phyloP scores from a whole-genome alignment of 305 asterid species.

The Andrographis paniculata region DNA sequence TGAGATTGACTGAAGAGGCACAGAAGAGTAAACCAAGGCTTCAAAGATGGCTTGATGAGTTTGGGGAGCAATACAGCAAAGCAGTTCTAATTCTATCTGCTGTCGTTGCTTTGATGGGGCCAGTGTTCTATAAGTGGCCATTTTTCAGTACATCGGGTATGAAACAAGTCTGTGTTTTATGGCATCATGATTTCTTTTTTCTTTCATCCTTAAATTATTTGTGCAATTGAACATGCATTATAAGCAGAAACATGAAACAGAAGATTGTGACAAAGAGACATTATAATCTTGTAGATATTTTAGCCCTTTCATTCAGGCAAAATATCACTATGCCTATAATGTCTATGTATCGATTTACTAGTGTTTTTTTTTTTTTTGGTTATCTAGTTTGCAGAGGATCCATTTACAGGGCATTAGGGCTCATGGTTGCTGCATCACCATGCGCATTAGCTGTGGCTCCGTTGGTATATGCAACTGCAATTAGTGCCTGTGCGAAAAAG shows the following conservation, averaged over 20 bases:
- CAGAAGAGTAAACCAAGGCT: conserved; percentile 95
- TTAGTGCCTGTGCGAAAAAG: conserved; percentile 98
- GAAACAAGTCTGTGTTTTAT: neutral
- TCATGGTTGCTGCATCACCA: conserved; percentile 99
- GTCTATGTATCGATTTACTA: too few relatives aligned
- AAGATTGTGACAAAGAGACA: neutral
- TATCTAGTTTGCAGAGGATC: conserved; percentile 94
- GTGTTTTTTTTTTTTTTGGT: conserved; percentile 21
- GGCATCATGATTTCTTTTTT: neutral
- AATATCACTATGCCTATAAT: neutral
- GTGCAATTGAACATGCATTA: too few relatives aligned
- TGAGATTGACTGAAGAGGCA: conserved; percentile 96
- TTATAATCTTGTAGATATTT: too few relatives aligned
- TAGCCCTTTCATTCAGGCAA: too few relatives aligned
- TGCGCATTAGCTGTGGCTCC: conserved; percentile 99
- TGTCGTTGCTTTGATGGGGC: conserved; percentile 80
- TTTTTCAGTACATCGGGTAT: conserved; percentile 86
- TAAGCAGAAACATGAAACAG: neutral
- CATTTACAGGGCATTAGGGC: conserved; percentile 88
- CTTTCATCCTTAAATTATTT: neutral
- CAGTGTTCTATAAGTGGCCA: conserved; percentile 92
- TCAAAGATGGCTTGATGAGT: conserved; percentile 94
- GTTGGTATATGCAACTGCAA: conserved; percentile 91
- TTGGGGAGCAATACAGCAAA: conserved; percentile 91
- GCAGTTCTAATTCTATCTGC: conserved; percentile 72